Base-by-base conservation (phyloP, 1,139 yeast genomes). In the Cylindricascospora bacillispora region DNA sequence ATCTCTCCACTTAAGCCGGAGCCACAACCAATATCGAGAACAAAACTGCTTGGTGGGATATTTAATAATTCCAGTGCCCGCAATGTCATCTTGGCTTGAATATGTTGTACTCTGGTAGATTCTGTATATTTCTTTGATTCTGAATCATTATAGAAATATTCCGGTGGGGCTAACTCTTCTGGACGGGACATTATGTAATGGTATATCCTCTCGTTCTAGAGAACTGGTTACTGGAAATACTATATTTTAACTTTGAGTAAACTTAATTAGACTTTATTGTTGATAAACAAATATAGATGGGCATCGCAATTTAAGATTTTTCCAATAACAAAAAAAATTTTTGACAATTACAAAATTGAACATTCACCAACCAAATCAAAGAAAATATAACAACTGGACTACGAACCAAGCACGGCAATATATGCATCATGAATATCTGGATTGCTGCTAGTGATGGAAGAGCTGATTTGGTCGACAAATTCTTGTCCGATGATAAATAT, bases 121-220 rank as follows among this genome's bases (percentile, higher is more conserved):
- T 80, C 67, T 0, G 98, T 86, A 56, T 89, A 89, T 52, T 89
- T 89, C 46, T 67, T 64, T 0, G 97, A 80, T 57, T 89, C 98
- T 1, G 72, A 59, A 36, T 86, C 97, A 62, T 85, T 79, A 55
- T 89, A 89, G 53, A 85, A 92, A 42, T 86, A 70, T 61, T 89
- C 98, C 26, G 98, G 97, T 22, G 98, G 98, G 10, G 98, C 98
- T 37, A 86, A 65, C 47, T 83, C 86, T 59, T 89, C 98, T 41
- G 98, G 98, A 63, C 98, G 77, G 2, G 95, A 83, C 98, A 89
- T 89, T 24, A 25, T 35, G 21, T 10, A n/a, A 4, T 5, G 16
- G 13, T 26, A 4, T 19, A 10, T 6, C 13, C 13, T 19, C 13
- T 10, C 15, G 21, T 18, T 18, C 10, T 7, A 7, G 7, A 7